Percentiles rank a stretch among this genome's conserved stretches.
Conservation (phyloP, 2,329 filamentous ascomycete species). For the Nakataea oryzae region DNA sequence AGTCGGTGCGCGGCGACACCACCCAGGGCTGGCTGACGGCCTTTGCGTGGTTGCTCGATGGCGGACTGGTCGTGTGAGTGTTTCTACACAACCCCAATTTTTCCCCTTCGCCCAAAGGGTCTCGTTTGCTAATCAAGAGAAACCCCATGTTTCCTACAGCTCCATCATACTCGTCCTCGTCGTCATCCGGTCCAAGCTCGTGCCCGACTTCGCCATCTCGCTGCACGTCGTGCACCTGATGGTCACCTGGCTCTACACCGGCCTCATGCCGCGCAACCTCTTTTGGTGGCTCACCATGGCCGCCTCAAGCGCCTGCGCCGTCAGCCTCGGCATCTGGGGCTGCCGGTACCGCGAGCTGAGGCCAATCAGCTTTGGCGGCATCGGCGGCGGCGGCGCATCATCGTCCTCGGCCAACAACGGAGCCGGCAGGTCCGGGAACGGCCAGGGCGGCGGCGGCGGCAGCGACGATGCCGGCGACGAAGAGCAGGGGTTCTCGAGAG, state of each 20-base stretch:
- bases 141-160: constrained; percentile 32
- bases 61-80: constrained; percentile 39
- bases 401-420: constrained; percentile 11
- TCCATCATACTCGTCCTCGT: constrained; percentile 74
- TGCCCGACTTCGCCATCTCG: constrained; percentile 82
- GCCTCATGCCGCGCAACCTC: constrained; percentile 61
- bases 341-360: constrained; percentile 83
- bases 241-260: constrained; percentile 61
- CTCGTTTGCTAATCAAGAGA: not conserved
- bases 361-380: constrained; percentile 77
- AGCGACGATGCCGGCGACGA: constrained; percentile 23
- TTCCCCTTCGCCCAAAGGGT: not conserved
- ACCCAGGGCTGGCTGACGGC: constrained; percentile 51
- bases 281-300: constrained; percentile 74
- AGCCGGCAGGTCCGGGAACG: constrained; percentile 9
- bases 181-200: constrained; percentile 81
- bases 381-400: constrained; percentile 21
- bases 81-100: not conserved
- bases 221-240: constrained; percentile 34
- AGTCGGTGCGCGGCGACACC: constrained; percentile 47
- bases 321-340: constrained; percentile 71
- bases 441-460: constrained; percentile 8
- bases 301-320: constrained; percentile 30
- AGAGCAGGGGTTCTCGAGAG: constrained; percentile 39
- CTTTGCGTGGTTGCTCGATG: constrained; percentile 47